Conservation (phyloP, 2,329 filamentous ascomycete genomes). For the Cadophora luteo-olivacea region DNA sequence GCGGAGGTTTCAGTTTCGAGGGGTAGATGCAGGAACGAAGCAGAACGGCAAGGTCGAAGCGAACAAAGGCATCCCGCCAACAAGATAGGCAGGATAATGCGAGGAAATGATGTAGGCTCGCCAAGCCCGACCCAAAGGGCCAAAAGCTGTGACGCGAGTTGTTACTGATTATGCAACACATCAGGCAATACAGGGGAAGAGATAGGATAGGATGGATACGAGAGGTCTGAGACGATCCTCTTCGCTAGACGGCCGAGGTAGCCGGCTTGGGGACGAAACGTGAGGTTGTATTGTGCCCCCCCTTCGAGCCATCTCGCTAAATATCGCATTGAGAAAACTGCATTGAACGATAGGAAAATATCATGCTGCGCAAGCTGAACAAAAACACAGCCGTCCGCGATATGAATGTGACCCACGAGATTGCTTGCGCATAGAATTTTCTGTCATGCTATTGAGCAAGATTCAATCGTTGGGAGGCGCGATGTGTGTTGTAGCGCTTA, state of each 20-base stretch:
- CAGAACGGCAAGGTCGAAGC: slow-evolving; percentile 23
- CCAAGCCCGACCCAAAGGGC: slow-evolving; percentile 24
- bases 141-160: slow-evolving; percentile 28
- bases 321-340: slow-evolving; percentile 20
- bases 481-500: slow-evolving; percentile 18
- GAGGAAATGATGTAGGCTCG: slow-evolving; percentile 28
- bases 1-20: slow-evolving; percentile 34
- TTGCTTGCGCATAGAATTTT: background rate
- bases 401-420: slow-evolving; percentile 4
- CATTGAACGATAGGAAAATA: slow-evolving; percentile 17
- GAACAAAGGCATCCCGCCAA: slow-evolving; percentile 16
- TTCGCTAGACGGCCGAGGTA: slow-evolving; percentile 22
- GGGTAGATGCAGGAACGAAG: slow-evolving; percentile 26
- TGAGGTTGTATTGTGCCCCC: slow-evolving; percentile 11
- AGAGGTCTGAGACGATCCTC: slow-evolving; percentile 30
- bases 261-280: slow-evolving; percentile 24
- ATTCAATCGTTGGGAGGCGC: background rate
- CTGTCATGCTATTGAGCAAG: background rate
- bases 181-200: slow-evolving; percentile 31
- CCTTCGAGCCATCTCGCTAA: background rate
- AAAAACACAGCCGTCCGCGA: slow-evolving; percentile 6
- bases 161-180: slow-evolving; percentile 29
- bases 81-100: slow-evolving; percentile 25
- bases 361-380: slow-evolving; percentile 8
- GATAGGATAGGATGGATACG: slow-evolving; percentile 17